Evolutionary conservation across 2,329 filamentous ascomycete genomes (phyloP), one percentile per base, ranked within the genome.

Genomic region (Nemania abortiva): DNA sequence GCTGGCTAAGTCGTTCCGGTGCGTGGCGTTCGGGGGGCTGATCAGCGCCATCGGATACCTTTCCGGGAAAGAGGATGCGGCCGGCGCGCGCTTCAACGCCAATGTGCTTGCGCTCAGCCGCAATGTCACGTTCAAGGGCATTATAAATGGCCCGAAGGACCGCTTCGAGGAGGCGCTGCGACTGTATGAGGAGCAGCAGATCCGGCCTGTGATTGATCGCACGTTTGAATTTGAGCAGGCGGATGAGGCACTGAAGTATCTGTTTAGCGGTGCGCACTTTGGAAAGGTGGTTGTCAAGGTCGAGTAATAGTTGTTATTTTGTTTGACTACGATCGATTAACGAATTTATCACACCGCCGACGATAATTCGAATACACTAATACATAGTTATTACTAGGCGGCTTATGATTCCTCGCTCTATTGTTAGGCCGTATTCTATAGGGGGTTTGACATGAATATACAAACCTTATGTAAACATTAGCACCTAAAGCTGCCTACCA

Each of bases 121-220:
- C 42, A 81, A 83, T 60, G 78, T 80, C 42, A 82, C 80, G 11
- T 70, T 81, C 60, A 82, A 81, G 72, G 79, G 88, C 0, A 86
- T 90, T 7, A 71, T 89, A 34, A 89, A 90, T 74, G 88, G 88
- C 0, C 87, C 88, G 0, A 84, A 83, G 70, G 86, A 88, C 70
- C 80, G 84, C 49, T 86, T 88, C 66, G 84, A 87, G 77, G 87
- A 89, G 78, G 87, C 88, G 85, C 71, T 84, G 45, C 65, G 55
- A 37, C 84, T 85, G 54, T 86, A 86, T 70, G 79, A 82, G 66
- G 74, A 78, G 55, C 79, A 84, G 66, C 60, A 76, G 69, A 84
- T 87, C 49, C 79, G 76, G 58, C 85, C 86, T 3, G 82, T 88
- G 0, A 79, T 88, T 47, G 82, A 84, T 72, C 80, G 77, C 72